A percentile compares a stretch with the other conserved stretches of the same genome.
phyloP scores from a whole-genome alignment of 1,139 yeast genomes.

The Geotrichum klebahnii region DNA sequence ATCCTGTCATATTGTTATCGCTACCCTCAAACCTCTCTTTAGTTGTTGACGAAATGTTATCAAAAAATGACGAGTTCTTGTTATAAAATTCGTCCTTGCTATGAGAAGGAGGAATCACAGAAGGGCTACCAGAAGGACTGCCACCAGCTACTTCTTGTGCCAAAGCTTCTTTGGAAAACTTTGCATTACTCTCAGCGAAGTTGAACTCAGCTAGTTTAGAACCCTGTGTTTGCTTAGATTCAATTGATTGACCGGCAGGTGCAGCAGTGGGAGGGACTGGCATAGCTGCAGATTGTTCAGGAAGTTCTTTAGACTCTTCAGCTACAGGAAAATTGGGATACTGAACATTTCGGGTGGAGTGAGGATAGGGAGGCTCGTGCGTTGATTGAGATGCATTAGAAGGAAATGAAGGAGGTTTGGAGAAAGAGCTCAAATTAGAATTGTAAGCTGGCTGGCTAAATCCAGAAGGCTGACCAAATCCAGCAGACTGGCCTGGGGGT shows the following conservation, averaged over 20 bases:
- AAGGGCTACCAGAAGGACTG: conserved; percentile 11
- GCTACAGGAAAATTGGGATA: conserved; percentile 4
- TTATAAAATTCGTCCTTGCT: conserved; percentile 48
- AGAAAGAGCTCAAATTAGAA: conserved; percentile 1
- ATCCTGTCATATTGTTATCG: conserved; percentile 32
- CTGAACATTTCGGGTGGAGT: conserved; percentile 1
- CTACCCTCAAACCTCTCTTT: conserved; percentile 36
- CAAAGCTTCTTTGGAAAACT: conserved; percentile 42
- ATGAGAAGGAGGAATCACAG: conserved; percentile 26
- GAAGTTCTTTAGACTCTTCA: neutral
- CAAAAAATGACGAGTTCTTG: conserved; percentile 74
- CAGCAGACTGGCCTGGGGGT: conserved; percentile 10
- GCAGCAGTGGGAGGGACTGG: conserved; percentile 41
- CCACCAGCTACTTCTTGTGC: conserved; percentile 26
- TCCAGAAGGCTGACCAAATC: conserved; percentile 3
- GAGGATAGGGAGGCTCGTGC: conserved; percentile 13
- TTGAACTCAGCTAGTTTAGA: conserved; percentile 47
- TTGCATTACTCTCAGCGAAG: conserved; percentile 68
- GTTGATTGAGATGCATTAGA: conserved; percentile 5
- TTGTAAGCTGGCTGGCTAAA: no score
- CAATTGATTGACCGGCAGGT: no score
- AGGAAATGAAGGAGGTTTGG: conserved; percentile 2
- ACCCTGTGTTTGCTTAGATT: conserved; percentile 28
- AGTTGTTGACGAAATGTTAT: conserved; percentile 61
- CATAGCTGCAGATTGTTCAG: conserved; percentile 30